Evolutionary conservation across 148 eudicot genomes (phyloP).

Genomic region (Amaranthus palmeri): DNA sequence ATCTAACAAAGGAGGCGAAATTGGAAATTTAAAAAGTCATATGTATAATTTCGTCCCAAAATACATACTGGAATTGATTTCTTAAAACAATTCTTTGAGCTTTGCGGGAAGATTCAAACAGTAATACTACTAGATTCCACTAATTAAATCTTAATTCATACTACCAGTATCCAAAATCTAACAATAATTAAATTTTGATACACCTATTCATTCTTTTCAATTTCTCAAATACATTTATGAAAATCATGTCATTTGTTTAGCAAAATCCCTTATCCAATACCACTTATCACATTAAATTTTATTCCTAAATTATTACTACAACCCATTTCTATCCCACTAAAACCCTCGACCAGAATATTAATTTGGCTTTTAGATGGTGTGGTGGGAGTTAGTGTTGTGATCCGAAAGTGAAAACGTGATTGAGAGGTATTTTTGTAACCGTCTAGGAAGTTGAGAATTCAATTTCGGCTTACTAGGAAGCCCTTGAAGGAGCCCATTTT

Average conservation of each 20-base stretch:
- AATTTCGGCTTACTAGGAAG: constrained; percentile 75
- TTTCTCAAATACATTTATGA: not conserved
- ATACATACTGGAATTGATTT: too few relatives aligned
- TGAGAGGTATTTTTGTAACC: constrained; percentile 75
- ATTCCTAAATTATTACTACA: constrained; percentile 5
- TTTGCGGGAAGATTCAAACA: too few relatives aligned
- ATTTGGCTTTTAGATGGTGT: constrained; percentile 54
- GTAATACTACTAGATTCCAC: too few relatives aligned
- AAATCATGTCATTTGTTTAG: constrained; percentile 26
- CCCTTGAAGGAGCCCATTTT: constrained; percentile 77
- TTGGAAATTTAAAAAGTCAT: too few relatives aligned
- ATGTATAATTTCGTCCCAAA: too few relatives aligned
- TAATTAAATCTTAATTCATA: too few relatives aligned
- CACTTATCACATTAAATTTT: constrained; percentile 22
- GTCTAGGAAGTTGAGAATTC: constrained; percentile 84
- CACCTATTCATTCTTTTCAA: not conserved
- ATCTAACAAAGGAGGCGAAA: too few relatives aligned
- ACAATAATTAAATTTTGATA: too few relatives aligned
- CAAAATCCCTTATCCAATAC: constrained; percentile 35
- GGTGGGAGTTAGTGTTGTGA: constrained; percentile 54
- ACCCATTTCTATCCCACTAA: constrained; percentile 14
- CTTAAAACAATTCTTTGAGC: too few relatives aligned
- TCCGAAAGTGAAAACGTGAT: constrained; percentile 61
- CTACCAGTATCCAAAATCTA: too few relatives aligned
- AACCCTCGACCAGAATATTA: constrained; percentile 35